Percentiles rank a stretch among this genome's conserved stretches.
Conservation (phyloP, 306 rosid genomes). For the Calophaca sinica region DNA sequence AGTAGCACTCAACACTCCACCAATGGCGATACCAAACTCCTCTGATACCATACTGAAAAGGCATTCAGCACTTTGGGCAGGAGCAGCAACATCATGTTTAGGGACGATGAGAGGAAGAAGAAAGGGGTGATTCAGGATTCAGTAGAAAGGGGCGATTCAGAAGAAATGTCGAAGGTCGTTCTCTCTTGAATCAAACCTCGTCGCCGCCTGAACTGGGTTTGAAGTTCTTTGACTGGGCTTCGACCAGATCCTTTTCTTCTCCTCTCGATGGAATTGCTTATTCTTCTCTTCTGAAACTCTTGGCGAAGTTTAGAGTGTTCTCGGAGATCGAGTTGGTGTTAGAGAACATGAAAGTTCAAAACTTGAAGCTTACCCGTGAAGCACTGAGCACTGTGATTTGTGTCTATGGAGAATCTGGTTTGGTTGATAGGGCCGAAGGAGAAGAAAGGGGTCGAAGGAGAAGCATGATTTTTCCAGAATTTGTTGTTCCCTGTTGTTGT, state of each 20-base stretch:
- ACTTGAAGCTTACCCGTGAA: constrained; percentile 60
- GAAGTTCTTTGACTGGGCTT: constrained; percentile 80
- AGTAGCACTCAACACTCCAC: too few relatives aligned
- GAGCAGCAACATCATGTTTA: too few relatives aligned
- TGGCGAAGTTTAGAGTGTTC: constrained; percentile 64
- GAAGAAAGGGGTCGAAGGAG: too few relatives aligned
- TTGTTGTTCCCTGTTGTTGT: too few relatives aligned
- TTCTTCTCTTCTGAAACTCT: constrained; percentile 71
- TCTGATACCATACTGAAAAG: too few relatives aligned
- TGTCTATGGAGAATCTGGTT: constrained; percentile 63
- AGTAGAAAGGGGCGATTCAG: too few relatives aligned
- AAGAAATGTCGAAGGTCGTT: constrained; percentile 76
- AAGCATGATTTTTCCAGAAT: too few relatives aligned
- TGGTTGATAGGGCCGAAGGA: constrained; percentile 69
- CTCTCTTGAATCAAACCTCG: constrained; percentile 76
- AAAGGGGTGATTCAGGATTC: too few relatives aligned
- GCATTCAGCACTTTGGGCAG: too few relatives aligned
- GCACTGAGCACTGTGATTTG: constrained; percentile 59
- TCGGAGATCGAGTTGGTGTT: constrained; percentile 63
- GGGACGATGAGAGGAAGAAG: too few relatives aligned
- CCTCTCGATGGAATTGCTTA: constrained; percentile 58
- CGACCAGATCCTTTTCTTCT: constrained; percentile 52
- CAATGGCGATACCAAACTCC: too few relatives aligned
- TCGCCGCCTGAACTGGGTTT: constrained; percentile 59
- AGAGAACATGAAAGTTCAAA: constrained; percentile 52